These are phyloP conservation scores for Sclerospora graminicola DNA, from an alignment of 352 stramenopile species.

Conservation along the genomic window DNA sequence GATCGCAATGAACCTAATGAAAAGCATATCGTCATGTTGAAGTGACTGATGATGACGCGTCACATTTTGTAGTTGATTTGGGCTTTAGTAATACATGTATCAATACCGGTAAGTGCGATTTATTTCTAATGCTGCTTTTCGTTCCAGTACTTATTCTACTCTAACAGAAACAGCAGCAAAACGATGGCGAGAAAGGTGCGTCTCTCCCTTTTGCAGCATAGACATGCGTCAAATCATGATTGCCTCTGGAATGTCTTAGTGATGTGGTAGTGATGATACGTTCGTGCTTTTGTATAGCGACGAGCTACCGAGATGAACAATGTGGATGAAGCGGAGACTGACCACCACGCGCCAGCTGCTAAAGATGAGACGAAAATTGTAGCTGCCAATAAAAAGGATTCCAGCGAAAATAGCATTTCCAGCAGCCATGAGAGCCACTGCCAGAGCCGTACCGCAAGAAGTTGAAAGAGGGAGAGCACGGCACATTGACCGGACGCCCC, in stretches of 20 bases:
- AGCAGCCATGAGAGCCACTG: slow-evolving; percentile 22
- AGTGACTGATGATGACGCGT: slow-evolving; percentile 7
- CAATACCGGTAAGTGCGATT: too few species aligned
- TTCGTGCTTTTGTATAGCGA: slow-evolving; percentile 16
- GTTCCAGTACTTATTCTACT: too few species aligned
- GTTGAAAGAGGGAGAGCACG: slow-evolving; percentile 53
- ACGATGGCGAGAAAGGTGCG: slow-evolving; percentile 26
- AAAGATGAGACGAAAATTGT: slow-evolving; percentile 9
- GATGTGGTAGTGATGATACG: slow-evolving; percentile 6
- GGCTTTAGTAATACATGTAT: too few species aligned
- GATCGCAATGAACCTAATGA: background rate
- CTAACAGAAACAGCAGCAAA: background rate
- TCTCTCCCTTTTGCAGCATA: background rate
- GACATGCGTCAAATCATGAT: too few species aligned
- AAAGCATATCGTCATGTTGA: slow-evolving; percentile 8
- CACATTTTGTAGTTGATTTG: slow-evolving; percentile 1
- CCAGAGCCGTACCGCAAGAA: slow-evolving; percentile 48
- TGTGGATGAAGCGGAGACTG: slow-evolving; percentile 20
- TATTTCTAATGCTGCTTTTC: too few species aligned
- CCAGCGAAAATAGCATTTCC: slow-evolving; percentile 10
- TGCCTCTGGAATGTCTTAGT: too few species aligned
- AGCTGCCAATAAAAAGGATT: slow-evolving; percentile 9
- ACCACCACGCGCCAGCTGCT: slow-evolving; percentile 8
- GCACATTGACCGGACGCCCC: slow-evolving; percentile 60
- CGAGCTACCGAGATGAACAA: slow-evolving; percentile 30